Conservation (phyloP, 2,329 filamentous ascomycete genomes). For the Colletotrichum abscissum region DNA sequence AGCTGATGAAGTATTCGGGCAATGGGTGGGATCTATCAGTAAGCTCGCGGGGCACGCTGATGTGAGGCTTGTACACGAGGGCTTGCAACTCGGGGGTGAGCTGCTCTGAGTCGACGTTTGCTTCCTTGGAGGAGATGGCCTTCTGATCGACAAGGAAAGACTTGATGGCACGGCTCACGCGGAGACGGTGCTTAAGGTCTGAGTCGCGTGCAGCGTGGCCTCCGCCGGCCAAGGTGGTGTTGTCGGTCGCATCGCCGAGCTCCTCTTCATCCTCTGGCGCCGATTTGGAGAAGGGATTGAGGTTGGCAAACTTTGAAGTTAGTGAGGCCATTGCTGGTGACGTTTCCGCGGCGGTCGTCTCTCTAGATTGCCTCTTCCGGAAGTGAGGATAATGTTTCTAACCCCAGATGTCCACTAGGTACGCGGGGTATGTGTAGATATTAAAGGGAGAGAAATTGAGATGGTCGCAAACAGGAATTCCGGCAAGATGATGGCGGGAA, state of each 20-base stretch:
- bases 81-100: constrained; percentile 57
- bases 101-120: constrained; percentile 52
- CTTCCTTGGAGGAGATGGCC: constrained; percentile 61
- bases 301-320: constrained; percentile 43
- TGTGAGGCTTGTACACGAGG: constrained; percentile 67
- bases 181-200: constrained; percentile 63
- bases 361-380: background rate
- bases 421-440: background rate
- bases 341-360: background rate
- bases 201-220: constrained; percentile 63
- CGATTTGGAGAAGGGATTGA: constrained; percentile 51
- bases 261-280: constrained; percentile 57
- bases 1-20: constrained; percentile 78
- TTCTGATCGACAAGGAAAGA: constrained; percentile 65
- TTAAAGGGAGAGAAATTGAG: background rate
- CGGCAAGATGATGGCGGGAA: background rate
- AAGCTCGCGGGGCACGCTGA: constrained; percentile 64
- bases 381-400: background rate
- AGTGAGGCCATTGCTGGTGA: constrained; percentile 15
- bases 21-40: constrained; percentile 70
- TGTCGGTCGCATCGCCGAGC: constrained; percentile 62
- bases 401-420: background rate
- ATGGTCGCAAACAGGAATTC: background rate
- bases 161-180: constrained; percentile 69
- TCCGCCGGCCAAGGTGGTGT: constrained; percentile 66